Evolutionary conservation across 192 early-diverging fungal species (phyloP), one percentile per base, ranked within the genome.

Genomic region (Linnemannia exigua): DNA sequence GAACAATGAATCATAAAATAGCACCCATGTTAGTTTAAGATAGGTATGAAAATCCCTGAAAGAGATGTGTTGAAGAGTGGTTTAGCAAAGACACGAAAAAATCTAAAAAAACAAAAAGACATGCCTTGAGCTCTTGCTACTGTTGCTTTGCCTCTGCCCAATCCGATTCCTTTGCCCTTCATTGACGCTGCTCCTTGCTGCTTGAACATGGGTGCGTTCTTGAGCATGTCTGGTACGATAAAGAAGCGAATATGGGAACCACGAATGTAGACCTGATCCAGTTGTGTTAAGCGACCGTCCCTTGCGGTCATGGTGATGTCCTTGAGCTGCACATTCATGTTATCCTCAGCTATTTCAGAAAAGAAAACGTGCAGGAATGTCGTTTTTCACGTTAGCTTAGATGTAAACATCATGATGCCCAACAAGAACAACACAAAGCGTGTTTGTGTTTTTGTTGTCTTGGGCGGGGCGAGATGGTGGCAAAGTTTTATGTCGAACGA

Each of bases 181-280:
- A 91, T 87, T 66, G 92, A 92, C 35, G 93, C 94, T 28, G 96
- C 96, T n/a, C 94, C 97, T 68, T 98, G 93, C 71, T 92, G 91
- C 90, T 97, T 97, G 90, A 99, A 99, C 97, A 99, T 98, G 67
- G 98, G 98, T 35, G 98, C 98, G 84, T 99, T 99, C 91, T 98
- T 98, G 48, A 99, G 93, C 97, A 99, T 99, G 88, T 99, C 98
- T 33, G 98, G 98, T n/a, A 98, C 97, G 44, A 99, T 94, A 77
- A 99, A 96, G 90, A 97, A 98, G 68, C 97, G 93, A 80, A 98
- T 92, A 74, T 94, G 93, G 61, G 96, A 97, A 35, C 98, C 98
- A 73, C 98, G 95, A 86, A 98, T 93, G 80, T 97, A 99, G 48
- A 99, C 97, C 88, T 98, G 97, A 86, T 99, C 97, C 87, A 99